Conservation (phyloP, 306 rosid genomes). For the Senna siamea region DNA sequence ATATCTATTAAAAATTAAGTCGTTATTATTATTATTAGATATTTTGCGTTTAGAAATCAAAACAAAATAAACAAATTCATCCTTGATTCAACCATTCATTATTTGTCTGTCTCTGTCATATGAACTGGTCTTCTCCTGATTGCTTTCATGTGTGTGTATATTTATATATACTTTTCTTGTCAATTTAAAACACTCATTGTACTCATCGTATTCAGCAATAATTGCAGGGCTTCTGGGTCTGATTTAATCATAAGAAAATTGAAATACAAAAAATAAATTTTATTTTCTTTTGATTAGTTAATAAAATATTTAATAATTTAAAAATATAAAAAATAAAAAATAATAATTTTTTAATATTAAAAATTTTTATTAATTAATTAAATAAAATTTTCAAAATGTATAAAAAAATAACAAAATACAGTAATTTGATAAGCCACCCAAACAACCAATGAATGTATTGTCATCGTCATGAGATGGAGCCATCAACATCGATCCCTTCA, state of each 20-base stretch:
- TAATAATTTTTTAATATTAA: too few species aligned
- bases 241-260: conserved; percentile 32
- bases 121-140: conserved; percentile 11
- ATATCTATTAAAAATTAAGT: too few species aligned
- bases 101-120: not conserved
- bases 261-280: not conserved
- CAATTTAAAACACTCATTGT: not conserved
- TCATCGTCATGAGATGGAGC: conserved; percentile 42
- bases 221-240: conserved; percentile 24
- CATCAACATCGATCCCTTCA: conserved; percentile 37
- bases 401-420: not conserved
- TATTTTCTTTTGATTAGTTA: too few species aligned
- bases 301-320: too few species aligned
- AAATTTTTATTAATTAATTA: too few species aligned
- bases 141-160: not conserved
- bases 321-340: too few species aligned
- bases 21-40: too few species aligned
- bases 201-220: conserved; percentile 29
- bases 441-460: conserved; percentile 29
- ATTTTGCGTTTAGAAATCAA: not conserved
- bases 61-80: not conserved
- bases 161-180: not conserved
- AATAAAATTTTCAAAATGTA: too few species aligned
- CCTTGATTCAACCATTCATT: not conserved
- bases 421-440: not conserved